Conservation (phyloP, 164 flowering plant species). For the Sextonia rubra region DNA sequence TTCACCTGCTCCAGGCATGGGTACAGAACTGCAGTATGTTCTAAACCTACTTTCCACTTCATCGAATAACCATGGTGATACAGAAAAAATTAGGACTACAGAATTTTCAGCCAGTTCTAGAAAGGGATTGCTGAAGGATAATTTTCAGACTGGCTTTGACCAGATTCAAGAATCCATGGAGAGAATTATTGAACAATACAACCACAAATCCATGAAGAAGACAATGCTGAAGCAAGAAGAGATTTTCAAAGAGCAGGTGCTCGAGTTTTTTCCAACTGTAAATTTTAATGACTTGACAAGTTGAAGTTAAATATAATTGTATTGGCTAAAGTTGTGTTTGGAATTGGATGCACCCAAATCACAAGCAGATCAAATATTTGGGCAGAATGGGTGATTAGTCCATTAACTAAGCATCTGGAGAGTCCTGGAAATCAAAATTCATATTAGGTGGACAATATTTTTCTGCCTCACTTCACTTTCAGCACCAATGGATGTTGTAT, state of each 20-base stretch:
- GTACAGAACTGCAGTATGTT: constrained; percentile 40
- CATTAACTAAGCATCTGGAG: too few species aligned
- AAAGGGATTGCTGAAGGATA: constrained; percentile 13
- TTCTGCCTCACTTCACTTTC: too few species aligned
- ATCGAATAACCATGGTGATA: constrained; percentile 13
- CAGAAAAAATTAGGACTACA: constrained; percentile 9
- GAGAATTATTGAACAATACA: constrained; percentile 30
- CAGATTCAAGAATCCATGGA: constrained; percentile 40
- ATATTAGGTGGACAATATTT: too few species aligned
- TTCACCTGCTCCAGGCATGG: constrained; percentile 52
- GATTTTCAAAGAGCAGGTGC: constrained; percentile 64
- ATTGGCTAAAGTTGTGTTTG: too few species aligned
- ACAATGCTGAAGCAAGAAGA: constrained; percentile 67
- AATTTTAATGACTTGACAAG: too few species aligned
- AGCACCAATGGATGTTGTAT: too few species aligned
- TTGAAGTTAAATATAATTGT: too few species aligned
- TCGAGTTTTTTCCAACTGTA: too few species aligned
- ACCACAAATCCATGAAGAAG: constrained; percentile 39
- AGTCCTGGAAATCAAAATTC: too few species aligned
- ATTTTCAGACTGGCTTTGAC: constrained; percentile 7
- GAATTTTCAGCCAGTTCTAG: constrained; percentile 20
- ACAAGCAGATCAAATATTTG: too few species aligned
- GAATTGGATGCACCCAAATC: too few species aligned
- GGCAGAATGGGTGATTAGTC: too few species aligned
- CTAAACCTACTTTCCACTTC: constrained; percentile 28